Evolutionary conservation across 192 early-diverging fungal genomes (phyloP).

Genomic region (Linnemannia elongata): DNA sequence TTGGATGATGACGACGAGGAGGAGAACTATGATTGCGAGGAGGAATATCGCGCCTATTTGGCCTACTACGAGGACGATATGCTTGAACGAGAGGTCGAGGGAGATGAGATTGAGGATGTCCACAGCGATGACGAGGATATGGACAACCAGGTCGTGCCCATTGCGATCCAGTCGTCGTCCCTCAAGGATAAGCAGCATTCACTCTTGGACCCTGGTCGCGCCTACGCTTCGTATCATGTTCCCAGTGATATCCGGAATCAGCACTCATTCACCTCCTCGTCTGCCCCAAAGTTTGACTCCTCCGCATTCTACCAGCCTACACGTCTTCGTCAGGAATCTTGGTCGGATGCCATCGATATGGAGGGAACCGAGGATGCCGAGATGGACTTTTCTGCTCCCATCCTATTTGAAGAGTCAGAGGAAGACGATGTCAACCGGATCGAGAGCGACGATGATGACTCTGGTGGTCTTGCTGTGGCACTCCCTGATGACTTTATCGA

Average conservation of each 20-base stretch:
- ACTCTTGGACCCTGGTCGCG: slow-evolving; percentile 15
- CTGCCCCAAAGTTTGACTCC: slow-evolving; percentile 42
- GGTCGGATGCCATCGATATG: slow-evolving; percentile 61
- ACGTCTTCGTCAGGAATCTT: slow-evolving; percentile 56
- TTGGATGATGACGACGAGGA: slow-evolving; percentile 20
- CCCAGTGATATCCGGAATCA: not conserved
- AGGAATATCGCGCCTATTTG: slow-evolving; percentile 13
- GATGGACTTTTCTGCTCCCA: slow-evolving; percentile 56
- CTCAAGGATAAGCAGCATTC: slow-evolving; percentile 10
- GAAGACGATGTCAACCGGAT: slow-evolving; percentile 24
- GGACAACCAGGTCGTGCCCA: slow-evolving; percentile 44
- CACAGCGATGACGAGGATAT: slow-evolving; percentile 14
- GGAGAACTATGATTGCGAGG: slow-evolving; percentile 22
- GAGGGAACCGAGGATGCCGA: slow-evolving; percentile 57
- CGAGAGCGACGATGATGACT: slow-evolving; percentile 32
- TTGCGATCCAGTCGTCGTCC: slow-evolving; percentile 34
- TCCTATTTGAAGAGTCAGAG: slow-evolving; percentile 52
- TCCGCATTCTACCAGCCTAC: slow-evolving; percentile 49
- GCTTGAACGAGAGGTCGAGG: slow-evolving; percentile 20
- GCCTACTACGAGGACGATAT: slow-evolving; percentile 23
- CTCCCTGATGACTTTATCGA: slow-evolving; percentile 54
- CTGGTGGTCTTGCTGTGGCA: slow-evolving; percentile 38
- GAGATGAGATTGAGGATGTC: slow-evolving; percentile 29
- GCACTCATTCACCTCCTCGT: slow-evolving; percentile 18
- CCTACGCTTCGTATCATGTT: slow-evolving; percentile 29